Evolutionary conservation across 306 rosid genomes (phyloP), one percentile per base, ranked within the genome.

Genomic region (Dalbergia cultrata): DNA sequence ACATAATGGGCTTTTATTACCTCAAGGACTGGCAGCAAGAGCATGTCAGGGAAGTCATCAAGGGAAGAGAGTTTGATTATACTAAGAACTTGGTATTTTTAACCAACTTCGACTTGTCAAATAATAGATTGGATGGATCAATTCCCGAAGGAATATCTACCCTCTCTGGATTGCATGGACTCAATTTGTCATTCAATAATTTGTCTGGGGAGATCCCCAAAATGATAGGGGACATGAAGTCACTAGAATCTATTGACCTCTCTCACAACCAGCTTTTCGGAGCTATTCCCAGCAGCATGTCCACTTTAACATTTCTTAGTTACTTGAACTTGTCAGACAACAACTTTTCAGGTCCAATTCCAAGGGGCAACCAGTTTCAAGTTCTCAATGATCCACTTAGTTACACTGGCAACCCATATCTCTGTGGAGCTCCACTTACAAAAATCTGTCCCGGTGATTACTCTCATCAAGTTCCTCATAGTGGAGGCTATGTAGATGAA

Each of bases 91-190:
- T 21, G 5, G 5, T 10, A 6, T 1, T 21, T 19, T 11, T 21
- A 43, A 41, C 31, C 69, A 74, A 74, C n/a, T 11, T 63, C 63
- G 72, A 76, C 44, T 17, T 76, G 69, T 74, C 79, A 60, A 5
- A 9, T 5, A 74, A 74, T 8, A 21, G 5, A 1, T 58, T 74
- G 69, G 39, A 6, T 62, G 72, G 80, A 76, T 3, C 22, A 5
- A 63, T 63, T 62, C 80, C 80, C 8, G 13, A 31, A 10, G 50
- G 6, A 47, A 47, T 76, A 47, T 17, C 72, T 11, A 33, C 0
- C 5, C 52, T 76, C 1, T 5, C 13, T 0, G 34, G 19, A 47
- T 76, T 62, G 41, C 17, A 0, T n/a, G 63, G 72, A 9, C 44
- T 76, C 10, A 63, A 62, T 45, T 5, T 75, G 4, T 31, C 77